These are phyloP conservation scores for Acacia pycnantha DNA, from an alignment of 331 rosid genomes.

Conservation along the genomic window DNA sequence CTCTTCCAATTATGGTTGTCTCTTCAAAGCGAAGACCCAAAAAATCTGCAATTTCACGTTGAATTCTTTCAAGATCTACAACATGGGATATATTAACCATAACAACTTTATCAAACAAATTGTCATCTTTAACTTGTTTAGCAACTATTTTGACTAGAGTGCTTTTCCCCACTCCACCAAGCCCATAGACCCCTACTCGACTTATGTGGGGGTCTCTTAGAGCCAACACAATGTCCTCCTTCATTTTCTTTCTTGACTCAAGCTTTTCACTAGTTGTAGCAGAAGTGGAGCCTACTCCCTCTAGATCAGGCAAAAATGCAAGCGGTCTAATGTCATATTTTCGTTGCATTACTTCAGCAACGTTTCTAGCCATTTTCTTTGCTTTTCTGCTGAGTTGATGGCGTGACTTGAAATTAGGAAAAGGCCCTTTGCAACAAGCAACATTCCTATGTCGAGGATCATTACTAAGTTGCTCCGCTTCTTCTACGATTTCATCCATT, in stretches of 20 bases:
- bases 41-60: background rate
- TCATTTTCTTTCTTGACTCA: no score
- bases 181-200: background rate
- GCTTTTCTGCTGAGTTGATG: conserved; percentile 3
- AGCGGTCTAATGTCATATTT: background rate
- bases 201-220: background rate
- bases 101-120: background rate
- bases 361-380: background rate
- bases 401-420: background rate
- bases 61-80: background rate
- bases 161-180: background rate
- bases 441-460: background rate
- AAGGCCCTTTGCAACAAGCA: background rate
- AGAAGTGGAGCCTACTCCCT: background rate
- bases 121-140: background rate
- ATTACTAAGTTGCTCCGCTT: background rate
- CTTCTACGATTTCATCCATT: background rate
- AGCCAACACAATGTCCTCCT: no score
- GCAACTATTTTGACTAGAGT: background rate
- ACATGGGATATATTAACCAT: background rate
- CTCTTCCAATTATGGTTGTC: background rate
- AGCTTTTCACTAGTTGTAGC: background rate
- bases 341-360: background rate
- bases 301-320: background rate
- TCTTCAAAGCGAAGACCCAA: background rate